Conservation (phyloP, 1,284 basidiomycete genomes). For the Phylloboletellus chloephorus region DNA sequence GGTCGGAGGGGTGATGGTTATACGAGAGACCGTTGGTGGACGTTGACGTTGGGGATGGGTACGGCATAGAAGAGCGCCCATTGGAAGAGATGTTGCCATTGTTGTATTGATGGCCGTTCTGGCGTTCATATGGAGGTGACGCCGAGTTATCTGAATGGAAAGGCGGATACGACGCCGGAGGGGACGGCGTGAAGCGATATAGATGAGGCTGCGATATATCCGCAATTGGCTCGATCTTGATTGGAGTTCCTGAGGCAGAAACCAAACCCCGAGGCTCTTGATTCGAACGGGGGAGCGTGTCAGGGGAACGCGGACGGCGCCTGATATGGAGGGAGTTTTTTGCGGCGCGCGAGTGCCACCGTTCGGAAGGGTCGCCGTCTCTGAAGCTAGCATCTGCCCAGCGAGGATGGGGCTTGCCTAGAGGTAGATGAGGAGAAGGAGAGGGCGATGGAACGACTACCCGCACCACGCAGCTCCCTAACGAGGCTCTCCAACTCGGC, state of each 20-base stretch:
- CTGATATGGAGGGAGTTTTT: constrained; percentile 47
- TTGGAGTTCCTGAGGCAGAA: constrained; percentile 47
- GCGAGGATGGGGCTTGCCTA: constrained; percentile 77
- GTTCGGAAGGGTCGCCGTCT: constrained; percentile 71
- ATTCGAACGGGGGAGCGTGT: constrained; percentile 33
- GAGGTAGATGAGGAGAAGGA: constrained; percentile 15
- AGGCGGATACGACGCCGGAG: constrained; percentile 40
- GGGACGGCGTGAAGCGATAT: constrained; percentile 58
- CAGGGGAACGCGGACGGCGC: constrained; percentile 38
- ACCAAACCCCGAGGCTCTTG: constrained; percentile 33
- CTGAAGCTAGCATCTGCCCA: constrained; percentile 75
- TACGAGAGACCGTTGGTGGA: constrained; percentile 34
- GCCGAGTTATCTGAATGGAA: constrained; percentile 33
- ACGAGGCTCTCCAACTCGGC: constrained; percentile 87
- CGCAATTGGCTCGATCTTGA: constrained; percentile 51
- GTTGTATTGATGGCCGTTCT: constrained; percentile 31
- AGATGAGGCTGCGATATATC: constrained; percentile 45
- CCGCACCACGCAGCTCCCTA: constrained; percentile 69
- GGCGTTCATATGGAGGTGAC: constrained; percentile 33
- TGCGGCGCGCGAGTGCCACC: constrained; percentile 79
- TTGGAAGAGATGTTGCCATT: constrained; percentile 31
- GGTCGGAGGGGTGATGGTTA: constrained; percentile 33
- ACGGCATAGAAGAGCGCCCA: constrained; percentile 30
- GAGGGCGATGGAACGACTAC: constrained; percentile 9
- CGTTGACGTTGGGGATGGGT: constrained; percentile 32